phyloP scores from a whole-genome alignment of 768 basidiomycete species.

The Mrakia blollopis region DNA sequence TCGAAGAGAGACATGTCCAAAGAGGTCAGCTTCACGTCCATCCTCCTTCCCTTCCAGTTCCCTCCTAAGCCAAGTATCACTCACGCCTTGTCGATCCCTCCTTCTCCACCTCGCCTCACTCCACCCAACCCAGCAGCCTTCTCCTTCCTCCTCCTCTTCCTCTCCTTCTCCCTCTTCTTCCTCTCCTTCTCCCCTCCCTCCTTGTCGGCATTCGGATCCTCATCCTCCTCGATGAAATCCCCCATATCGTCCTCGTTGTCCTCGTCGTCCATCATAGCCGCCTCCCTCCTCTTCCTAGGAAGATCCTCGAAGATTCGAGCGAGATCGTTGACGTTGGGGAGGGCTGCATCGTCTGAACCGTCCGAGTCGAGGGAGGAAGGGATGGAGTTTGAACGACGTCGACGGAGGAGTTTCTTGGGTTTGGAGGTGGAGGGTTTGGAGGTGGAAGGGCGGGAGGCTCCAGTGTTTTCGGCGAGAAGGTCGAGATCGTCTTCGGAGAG shows the following conservation, averaged over 20 bases:
- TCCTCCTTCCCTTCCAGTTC: not conserved
- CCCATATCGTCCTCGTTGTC: constrained; percentile 68
- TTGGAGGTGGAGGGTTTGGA: constrained; percentile 21
- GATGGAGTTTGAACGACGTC: constrained; percentile 56
- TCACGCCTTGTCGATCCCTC: constrained; percentile 33
- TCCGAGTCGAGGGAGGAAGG: constrained; percentile 44
- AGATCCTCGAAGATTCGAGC: constrained; percentile 77
- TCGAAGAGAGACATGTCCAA: constrained; percentile 30
- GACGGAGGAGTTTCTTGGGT: constrained; percentile 32
- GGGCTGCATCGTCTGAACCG: constrained; percentile 52
- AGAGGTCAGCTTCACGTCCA: constrained; percentile 3
- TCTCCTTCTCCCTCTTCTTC: constrained; percentile 51
- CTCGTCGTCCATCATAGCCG: constrained; percentile 61
- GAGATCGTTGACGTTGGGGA: constrained; percentile 54
- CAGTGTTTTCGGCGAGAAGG: constrained; percentile 75
- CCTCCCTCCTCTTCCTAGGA: constrained; percentile 37
- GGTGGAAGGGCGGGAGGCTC: constrained; percentile 54
- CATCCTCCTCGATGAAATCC: constrained; percentile 61
- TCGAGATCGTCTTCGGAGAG: constrained; percentile 87
- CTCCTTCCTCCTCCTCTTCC: constrained; percentile 57
- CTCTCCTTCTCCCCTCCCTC: constrained; percentile 66
- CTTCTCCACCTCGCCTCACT: constrained; percentile 27
- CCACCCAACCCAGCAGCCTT: constrained; percentile 35
- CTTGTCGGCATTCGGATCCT: constrained; percentile 60
- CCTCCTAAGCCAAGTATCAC: not conserved